A percentile compares a stretch with the other conserved stretches of the same genome.
These are phyloP conservation scores for Candolleomyces aberdarensis DNA, from an alignment of 768 basidiomycete genomes.

Conservation along the genomic window DNA sequence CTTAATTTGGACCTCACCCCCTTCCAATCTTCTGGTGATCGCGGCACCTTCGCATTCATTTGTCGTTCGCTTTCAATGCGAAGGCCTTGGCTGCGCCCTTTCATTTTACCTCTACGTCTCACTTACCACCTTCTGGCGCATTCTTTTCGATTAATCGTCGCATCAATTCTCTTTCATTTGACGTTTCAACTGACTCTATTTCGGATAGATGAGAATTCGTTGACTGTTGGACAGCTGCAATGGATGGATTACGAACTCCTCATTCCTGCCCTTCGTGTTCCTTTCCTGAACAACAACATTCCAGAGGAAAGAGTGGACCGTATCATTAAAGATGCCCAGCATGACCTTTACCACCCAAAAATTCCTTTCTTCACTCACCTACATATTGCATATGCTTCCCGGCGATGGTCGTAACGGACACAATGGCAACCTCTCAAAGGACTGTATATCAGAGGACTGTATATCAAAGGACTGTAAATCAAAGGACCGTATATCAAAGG, in stretches of 20 bases:
- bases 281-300: constrained; percentile 53
- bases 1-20: background rate
- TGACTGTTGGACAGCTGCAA: constrained; percentile 66
- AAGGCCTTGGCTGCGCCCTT: no score
- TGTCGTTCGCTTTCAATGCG: no score
- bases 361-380: constrained; percentile 48
- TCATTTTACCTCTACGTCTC: no score
- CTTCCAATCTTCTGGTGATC: no score
- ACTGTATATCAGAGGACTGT: no score
- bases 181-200: constrained; percentile 7
- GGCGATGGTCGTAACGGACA: constrained; percentile 7
- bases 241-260: constrained; percentile 73
- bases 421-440: no score
- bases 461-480: no score
- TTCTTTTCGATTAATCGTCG: background rate
- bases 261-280: constrained; percentile 58
- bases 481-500: no score
- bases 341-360: constrained; percentile 60
- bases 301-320: constrained; percentile 51
- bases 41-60: no score
- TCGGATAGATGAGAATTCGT: constrained; percentile 46
- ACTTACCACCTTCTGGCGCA: background rate
- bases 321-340: constrained; percentile 60
- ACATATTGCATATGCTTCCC: constrained; percentile 57
- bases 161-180: constrained; percentile 7